A percentile compares a stretch with the other conserved stretches of the same genome.
These are phyloP conservation scores for Melanogaster broomeanus DNA, from an alignment of 768 basidiomycete species.

Conservation along the genomic window DNA sequence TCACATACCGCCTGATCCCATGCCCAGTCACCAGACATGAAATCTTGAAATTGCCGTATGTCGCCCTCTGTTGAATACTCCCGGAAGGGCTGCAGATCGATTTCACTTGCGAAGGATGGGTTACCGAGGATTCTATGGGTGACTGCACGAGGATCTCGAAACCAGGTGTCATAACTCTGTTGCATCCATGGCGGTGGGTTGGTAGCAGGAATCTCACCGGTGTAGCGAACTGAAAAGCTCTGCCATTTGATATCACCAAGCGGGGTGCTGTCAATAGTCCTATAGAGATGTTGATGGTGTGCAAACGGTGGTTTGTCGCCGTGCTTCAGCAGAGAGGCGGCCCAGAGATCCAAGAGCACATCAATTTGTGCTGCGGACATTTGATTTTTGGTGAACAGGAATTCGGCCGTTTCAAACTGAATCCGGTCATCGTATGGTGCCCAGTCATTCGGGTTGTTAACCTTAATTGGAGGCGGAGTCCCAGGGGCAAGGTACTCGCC, in stretches of 20 bases:
- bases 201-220: background rate
- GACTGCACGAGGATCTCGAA: background rate
- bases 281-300: background rate
- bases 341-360: background rate
- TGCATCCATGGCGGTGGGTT: background rate
- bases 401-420: background rate
- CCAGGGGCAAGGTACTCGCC: background rate
- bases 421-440: background rate
- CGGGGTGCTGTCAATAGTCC: background rate
- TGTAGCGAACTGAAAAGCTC: background rate
- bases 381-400: background rate
- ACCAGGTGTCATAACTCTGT: background rate
- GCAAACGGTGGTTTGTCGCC: background rate
- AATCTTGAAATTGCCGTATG: background rate
- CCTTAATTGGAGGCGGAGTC: background rate
- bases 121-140: background rate
- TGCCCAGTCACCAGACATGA: slow-evolving; percentile 5
- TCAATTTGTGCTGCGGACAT: background rate
- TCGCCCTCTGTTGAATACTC: background rate
- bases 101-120: background rate
- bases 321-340: background rate
- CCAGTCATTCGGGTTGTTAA: background rate
- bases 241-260: slow-evolving; percentile 1
- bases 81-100: background rate
- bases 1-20: slow-evolving; percentile 1